Evolutionary conservation across 2,329 filamentous ascomycete species (phyloP).

Genomic region (Cytospora paraplurivora): DNA sequence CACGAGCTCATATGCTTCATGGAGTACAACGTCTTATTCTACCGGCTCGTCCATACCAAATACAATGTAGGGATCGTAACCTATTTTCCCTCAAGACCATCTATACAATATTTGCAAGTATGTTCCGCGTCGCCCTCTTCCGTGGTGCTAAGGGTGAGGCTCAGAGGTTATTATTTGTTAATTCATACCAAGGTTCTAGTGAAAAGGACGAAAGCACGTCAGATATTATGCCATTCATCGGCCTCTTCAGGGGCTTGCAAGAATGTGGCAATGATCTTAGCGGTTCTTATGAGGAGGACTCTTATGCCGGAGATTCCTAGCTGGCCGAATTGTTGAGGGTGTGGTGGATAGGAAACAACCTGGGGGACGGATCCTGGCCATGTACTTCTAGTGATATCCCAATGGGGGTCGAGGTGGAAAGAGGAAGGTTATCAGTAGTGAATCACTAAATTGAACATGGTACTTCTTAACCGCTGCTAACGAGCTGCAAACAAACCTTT

Average conservation of each 20-base stretch:
- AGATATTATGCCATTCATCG: no score
- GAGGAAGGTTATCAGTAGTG: not conserved
- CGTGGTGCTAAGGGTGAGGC: no score
- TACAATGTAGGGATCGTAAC: slow-evolving; percentile 29
- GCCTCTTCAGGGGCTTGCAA: no score
- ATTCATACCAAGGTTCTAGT: no score
- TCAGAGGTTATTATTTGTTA: no score
- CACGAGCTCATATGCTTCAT: slow-evolving; percentile 34
- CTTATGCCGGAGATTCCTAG: no score
- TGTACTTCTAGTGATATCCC: not conserved
- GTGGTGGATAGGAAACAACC: not conserved
- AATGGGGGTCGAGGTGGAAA: not conserved
- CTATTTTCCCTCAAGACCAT: not conserved
- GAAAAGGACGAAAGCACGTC: no score
- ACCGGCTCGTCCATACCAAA: slow-evolving; percentile 41
- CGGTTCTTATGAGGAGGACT: no score
- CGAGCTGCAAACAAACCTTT: not conserved
- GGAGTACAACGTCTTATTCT: slow-evolving; percentile 39
- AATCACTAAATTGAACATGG: not conserved
- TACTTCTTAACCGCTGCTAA: not conserved
- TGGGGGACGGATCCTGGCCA: not conserved
- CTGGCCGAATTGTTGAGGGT: not conserved
- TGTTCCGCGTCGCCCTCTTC: no score
- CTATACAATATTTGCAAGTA: no score
- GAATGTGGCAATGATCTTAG: no score